Evolutionary conservation across 2,329 filamentous ascomycete genomes (phyloP).

Genomic region (Alternaria sp.): DNA sequence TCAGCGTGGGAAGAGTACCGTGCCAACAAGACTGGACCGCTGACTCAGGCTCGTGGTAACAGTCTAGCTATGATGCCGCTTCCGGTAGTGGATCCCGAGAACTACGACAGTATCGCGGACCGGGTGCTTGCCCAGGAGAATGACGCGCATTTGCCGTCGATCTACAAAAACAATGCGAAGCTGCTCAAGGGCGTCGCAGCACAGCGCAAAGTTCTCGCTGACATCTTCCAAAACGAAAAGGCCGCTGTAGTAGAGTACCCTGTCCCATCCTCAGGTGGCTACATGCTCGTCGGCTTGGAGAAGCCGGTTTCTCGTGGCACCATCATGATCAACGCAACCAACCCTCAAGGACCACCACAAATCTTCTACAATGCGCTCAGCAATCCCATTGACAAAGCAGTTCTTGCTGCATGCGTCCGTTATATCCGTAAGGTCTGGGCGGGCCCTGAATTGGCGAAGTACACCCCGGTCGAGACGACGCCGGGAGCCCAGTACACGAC

Average conservation of each 20-base stretch:
- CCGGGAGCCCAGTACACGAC: constrained; percentile 35
- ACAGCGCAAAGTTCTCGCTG: constrained; percentile 38
- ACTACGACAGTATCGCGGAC: constrained; percentile 21
- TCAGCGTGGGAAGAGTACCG: constrained; percentile 36
- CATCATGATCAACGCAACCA: constrained; percentile 30
- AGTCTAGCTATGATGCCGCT: constrained; percentile 36
- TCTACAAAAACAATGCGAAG: constrained; percentile 33
- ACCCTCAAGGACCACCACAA: constrained; percentile 35
- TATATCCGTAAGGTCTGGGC: constrained; percentile 43
- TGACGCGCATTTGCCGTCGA: constrained; percentile 26
- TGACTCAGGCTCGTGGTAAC: constrained; percentile 36
- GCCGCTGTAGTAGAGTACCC: constrained; percentile 35
- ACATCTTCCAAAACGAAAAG: constrained; percentile 25
- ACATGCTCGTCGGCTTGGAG: constrained; percentile 36
- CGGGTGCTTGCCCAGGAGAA: constrained; percentile 15
- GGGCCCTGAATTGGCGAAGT: constrained; percentile 31
- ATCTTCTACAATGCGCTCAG: constrained; percentile 38
- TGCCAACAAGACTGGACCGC: constrained; percentile 32
- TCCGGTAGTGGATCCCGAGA: constrained; percentile 25
- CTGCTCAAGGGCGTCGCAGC: constrained; percentile 31
- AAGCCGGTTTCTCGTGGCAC: constrained; percentile 51
- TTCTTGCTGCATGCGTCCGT: constrained; percentile 44
- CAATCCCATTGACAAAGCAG: constrained; percentile 37
- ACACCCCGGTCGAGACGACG: constrained; percentile 27
- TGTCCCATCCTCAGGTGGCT: constrained; percentile 44